A percentile compares a stretch with the other conserved stretches of the same genome.
Evolutionary conservation across 768 basidiomycete genomes (phyloP).

Genomic region (Naganishia vishniacii): DNA sequence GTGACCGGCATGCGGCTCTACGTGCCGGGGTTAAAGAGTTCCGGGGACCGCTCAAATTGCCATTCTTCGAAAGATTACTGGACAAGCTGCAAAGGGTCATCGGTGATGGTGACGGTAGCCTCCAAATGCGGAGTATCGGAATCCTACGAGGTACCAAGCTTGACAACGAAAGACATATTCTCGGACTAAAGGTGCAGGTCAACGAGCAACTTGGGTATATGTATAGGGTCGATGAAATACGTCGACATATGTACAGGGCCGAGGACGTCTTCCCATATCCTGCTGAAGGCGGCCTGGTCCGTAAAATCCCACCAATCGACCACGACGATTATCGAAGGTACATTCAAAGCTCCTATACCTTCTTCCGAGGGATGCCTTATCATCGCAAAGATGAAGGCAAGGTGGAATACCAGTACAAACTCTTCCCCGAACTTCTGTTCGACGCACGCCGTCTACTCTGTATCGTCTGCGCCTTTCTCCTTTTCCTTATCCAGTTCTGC

Average conservation of each 20-base stretch:
- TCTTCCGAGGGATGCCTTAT: neutral
- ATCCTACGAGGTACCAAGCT: too few species aligned
- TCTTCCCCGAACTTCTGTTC: neutral
- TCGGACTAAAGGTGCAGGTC: too few species aligned
- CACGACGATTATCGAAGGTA: too few species aligned
- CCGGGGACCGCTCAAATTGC: neutral
- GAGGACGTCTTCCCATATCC: too few species aligned
- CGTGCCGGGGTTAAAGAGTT: neutral
- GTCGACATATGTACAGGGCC: too few species aligned
- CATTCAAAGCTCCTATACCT: neutral
- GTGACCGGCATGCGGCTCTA: neutral
- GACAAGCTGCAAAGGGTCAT: neutral
- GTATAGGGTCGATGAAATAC: neutral
- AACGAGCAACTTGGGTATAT: neutral
- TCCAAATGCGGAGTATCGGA: neutral
- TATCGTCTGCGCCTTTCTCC: neutral
- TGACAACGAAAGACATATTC: neutral
- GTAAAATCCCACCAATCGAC: too few species aligned
- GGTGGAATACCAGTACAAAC: too few species aligned
- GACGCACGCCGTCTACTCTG: neutral
- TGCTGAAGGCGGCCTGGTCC: neutral
- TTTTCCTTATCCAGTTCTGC: neutral
- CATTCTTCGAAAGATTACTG: neutral
- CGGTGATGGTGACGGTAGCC: neutral
- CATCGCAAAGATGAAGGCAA: neutral